Evolutionary conservation across 2,329 filamentous ascomycete species (phyloP).

Genomic region (Alternaria sp.): DNA sequence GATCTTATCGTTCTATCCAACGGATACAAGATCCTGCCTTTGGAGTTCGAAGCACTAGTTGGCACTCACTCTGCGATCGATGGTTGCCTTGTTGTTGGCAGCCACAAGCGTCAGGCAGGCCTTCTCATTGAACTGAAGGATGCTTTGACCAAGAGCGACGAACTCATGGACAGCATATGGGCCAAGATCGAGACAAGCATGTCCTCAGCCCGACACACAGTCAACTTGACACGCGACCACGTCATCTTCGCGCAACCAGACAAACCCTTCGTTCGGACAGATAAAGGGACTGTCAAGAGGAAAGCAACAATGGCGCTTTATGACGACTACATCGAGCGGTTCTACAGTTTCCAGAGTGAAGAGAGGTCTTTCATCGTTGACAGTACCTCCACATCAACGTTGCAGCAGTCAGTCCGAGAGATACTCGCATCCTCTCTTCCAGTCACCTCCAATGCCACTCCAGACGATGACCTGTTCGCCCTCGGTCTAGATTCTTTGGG

Average conservation of each 20-base stretch:
- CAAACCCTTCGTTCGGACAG: conserved; percentile 55
- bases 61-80: conserved; percentile 37
- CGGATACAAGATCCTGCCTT: conserved; percentile 28
- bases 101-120: conserved; percentile 34
- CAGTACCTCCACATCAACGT: conserved; percentile 8
- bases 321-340: conserved; percentile 54
- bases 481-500: conserved; percentile 44
- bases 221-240: conserved; percentile 50
- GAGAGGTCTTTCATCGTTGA: conserved; percentile 9
- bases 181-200: conserved; percentile 54
- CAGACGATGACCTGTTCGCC: conserved; percentile 41
- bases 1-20: conserved; percentile 28
- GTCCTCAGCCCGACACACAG: conserved; percentile 46
- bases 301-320: conserved; percentile 51
- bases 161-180: conserved; percentile 55
- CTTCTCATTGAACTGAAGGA: conserved; percentile 40
- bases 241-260: conserved; percentile 52
- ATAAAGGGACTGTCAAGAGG: conserved; percentile 56
- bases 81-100: conserved; percentile 38
- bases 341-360: conserved; percentile 45
- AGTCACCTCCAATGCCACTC: conserved; percentile 7
- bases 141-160: conserved; percentile 11
- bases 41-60: conserved; percentile 28
- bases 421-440: conserved; percentile 17
- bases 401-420: conserved; percentile 6